These are phyloP conservation scores for Orbilia javanica DNA, from an alignment of 2,329 filamentous ascomycete species.

Conservation along the genomic window DNA sequence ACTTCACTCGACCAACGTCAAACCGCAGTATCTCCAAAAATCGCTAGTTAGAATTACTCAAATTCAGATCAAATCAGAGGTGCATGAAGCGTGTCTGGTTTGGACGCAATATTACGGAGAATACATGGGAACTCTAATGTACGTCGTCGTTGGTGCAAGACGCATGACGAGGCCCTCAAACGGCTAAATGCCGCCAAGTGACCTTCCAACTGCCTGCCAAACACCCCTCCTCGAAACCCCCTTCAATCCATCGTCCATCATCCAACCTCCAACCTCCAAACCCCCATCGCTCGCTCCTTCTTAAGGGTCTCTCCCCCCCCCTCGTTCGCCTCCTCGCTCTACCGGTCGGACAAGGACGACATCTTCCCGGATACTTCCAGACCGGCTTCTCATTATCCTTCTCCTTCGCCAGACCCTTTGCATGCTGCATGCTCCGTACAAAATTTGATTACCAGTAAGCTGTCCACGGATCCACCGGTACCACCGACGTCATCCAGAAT, in stretches of 20 bases:
- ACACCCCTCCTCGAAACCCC: conserved; percentile 23
- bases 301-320: too few relatives aligned
- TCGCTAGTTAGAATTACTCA: too few relatives aligned
- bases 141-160: too few relatives aligned
- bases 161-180: conserved; percentile 20
- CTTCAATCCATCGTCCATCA: background rate
- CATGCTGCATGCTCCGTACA: too few relatives aligned
- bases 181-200: conserved; percentile 26
- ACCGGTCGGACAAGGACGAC: background rate
- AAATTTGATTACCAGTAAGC: too few relatives aligned
- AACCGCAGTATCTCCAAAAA: too few relatives aligned
- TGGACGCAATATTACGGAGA: background rate
- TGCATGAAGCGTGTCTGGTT: background rate
- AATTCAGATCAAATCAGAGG: too few relatives aligned
- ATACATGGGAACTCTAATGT: too few relatives aligned
- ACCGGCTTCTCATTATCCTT: too few relatives aligned
- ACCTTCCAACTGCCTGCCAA: conserved; percentile 12
- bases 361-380: background rate
- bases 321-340: background rate
- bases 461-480: conserved; percentile 7
- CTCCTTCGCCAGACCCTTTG: background rate
- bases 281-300: background rate
- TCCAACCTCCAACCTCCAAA: background rate
- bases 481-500: conserved; percentile 12
- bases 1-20: too few relatives aligned